phyloP scores from a whole-genome alignment of 1,139 yeast genomes.

The Entelexis sorbosivorans region DNA sequence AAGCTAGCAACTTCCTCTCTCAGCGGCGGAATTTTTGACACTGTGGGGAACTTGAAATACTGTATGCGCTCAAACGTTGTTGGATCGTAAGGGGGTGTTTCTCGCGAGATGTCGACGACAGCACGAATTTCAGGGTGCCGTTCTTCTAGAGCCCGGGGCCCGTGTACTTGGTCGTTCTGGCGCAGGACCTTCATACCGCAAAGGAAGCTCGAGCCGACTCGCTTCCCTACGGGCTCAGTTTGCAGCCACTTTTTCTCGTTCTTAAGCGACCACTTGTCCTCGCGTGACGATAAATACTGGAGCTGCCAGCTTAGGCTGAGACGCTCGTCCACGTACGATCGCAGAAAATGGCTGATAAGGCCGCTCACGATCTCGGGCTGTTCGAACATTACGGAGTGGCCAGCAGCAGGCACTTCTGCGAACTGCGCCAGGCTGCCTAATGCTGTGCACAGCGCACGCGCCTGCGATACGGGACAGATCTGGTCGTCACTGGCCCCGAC shows the following conservation, averaged over 20 bases:
- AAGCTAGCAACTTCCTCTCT: conserved; percentile 48
- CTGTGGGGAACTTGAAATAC: conserved; percentile 67
- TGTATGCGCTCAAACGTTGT: conserved; percentile 41
- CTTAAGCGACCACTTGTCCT: conserved; percentile 68
- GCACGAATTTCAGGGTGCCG: conserved; percentile 44
- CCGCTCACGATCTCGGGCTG: conserved; percentile 60
- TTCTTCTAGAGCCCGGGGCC: conserved; percentile 45
- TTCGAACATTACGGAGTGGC: conserved; percentile 55
- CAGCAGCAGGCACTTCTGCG: conserved; percentile 41
- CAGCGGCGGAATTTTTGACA: conserved; percentile 67
- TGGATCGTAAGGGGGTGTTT: conserved; percentile 66
- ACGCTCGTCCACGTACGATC: conserved; percentile 34
- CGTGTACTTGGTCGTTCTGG: conserved; percentile 51
- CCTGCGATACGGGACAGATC: conserved; percentile 40
- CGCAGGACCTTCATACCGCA: conserved; percentile 68
- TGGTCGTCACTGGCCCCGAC: conserved; percentile 50
- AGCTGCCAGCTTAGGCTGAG: conserved; percentile 57
- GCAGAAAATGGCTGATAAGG: conserved; percentile 48
- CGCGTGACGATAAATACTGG: conserved; percentile 40
- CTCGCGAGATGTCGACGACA: conserved; percentile 64
- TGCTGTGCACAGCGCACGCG: conserved; percentile 1
- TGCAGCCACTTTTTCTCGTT: conserved; percentile 63
- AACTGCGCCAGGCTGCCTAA: background rate
- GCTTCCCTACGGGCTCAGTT: conserved; percentile 39
- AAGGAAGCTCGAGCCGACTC: conserved; percentile 40